Conservation (phyloP, 805 yeast species). For the Teunomyces barrocoloradensis region DNA sequence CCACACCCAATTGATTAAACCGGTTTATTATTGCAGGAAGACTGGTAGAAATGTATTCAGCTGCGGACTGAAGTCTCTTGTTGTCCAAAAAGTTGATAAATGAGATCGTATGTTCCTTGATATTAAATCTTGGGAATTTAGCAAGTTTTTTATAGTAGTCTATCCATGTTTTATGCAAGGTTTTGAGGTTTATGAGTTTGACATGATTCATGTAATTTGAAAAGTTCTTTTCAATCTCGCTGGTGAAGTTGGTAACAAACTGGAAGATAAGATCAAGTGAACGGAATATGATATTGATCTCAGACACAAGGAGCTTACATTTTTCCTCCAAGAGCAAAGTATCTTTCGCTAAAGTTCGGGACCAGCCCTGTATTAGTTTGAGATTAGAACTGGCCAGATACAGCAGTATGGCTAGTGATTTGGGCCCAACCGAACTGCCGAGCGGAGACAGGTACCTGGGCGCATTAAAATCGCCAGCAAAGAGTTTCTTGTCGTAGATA, state of each 20-base stretch:
- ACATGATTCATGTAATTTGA: slow-evolving; percentile 35
- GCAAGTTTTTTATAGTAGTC: slow-evolving; percentile 33
- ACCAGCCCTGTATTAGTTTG: slow-evolving; percentile 53
- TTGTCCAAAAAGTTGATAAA: slow-evolving; percentile 34
- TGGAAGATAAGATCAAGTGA: slow-evolving; percentile 47
- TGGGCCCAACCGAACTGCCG: background rate
- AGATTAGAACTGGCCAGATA: slow-evolving; percentile 17
- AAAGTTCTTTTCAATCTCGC: slow-evolving; percentile 48
- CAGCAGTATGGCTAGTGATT: background rate
- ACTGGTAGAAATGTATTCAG: slow-evolving; percentile 25
- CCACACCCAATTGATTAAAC: slow-evolving; percentile 31
- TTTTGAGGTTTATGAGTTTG: slow-evolving; percentile 38
- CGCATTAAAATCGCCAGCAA: slow-evolving; percentile 26
- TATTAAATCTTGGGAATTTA: slow-evolving; percentile 34
- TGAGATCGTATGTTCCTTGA: slow-evolving; percentile 24
- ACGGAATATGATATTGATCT: slow-evolving; percentile 42
- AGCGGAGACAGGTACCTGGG: background rate
- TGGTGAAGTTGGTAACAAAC: slow-evolving; percentile 47
- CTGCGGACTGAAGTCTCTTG: slow-evolving; percentile 23
- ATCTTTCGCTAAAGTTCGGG: slow-evolving; percentile 45
- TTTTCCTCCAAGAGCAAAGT: slow-evolving; percentile 30
- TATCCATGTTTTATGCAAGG: slow-evolving; percentile 38
- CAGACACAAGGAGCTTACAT: slow-evolving; percentile 25
- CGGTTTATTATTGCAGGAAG: slow-evolving; percentile 30
- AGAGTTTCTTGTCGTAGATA: slow-evolving; percentile 61